Conservation (phyloP, 2,329 filamentous ascomycete species). For the Pseudogymnoascus sp. region DNA sequence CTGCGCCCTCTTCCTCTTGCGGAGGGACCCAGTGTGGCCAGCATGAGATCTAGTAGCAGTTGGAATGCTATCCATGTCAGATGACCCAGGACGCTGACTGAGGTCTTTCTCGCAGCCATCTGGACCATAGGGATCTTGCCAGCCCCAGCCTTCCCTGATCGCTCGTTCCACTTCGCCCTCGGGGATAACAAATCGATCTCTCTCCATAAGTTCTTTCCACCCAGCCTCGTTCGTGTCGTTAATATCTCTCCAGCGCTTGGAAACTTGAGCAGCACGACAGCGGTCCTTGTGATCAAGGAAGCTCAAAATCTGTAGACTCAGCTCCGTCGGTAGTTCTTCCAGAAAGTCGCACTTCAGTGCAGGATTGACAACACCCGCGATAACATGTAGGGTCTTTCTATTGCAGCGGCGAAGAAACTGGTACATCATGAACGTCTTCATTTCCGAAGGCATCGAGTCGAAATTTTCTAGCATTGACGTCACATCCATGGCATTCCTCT, state of each 20-base stretch:
- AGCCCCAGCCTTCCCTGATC: slow-evolving; percentile 90
- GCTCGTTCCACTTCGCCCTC: slow-evolving; percentile 78
- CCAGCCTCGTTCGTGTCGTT: slow-evolving; percentile 90
- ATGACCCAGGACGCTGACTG: slow-evolving; percentile 49
- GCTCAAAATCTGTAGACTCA: slow-evolving; percentile 78
- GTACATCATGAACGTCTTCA: slow-evolving; percentile 96
- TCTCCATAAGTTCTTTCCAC: slow-evolving; percentile 88
- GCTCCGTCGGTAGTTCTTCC: slow-evolving; percentile 71
- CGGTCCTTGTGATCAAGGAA: slow-evolving; percentile 81
- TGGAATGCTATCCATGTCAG: slow-evolving; percentile 32
- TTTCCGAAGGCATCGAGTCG: slow-evolving; percentile 79
- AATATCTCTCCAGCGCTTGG: slow-evolving; percentile 84
- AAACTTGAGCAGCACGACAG: slow-evolving; percentile 85
- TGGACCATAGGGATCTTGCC: slow-evolving; percentile 76
- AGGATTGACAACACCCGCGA: slow-evolving; percentile 86
- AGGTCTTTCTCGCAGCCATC: slow-evolving; percentile 77
- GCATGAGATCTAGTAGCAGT: slow-evolving; percentile 18
- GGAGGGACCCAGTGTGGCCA: not conserved
- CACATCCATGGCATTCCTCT: slow-evolving; percentile 60
- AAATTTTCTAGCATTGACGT: slow-evolving; percentile 81
- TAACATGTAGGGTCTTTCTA: slow-evolving; percentile 78
- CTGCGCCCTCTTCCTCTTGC: slow-evolving; percentile 27
- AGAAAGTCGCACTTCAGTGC: slow-evolving; percentile 93
- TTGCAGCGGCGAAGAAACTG: slow-evolving; percentile 84
- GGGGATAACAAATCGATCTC: slow-evolving; percentile 71